A percentile compares a stretch with the other conserved stretches of the same genome.
Evolutionary conservation across 495 filamentous ascomycete species (phyloP).

Genomic region (Penicillium alfredii): DNA sequence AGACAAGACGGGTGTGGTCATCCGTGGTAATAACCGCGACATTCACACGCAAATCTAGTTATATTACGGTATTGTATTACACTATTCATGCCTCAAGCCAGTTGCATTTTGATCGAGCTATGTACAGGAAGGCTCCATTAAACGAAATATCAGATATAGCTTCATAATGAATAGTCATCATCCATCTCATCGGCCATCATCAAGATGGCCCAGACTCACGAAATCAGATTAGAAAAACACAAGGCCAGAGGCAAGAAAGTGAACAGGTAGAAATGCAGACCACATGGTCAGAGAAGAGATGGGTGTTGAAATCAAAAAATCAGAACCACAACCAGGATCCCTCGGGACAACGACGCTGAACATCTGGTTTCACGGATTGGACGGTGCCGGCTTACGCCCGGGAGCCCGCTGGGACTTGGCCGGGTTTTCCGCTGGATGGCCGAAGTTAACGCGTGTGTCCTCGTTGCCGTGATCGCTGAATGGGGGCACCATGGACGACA

Average conservation of each 20-base stretch:
- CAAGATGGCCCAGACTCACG: conserved; percentile 12
- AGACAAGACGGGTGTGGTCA: too few species aligned
- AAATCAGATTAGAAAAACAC: conserved; percentile 2
- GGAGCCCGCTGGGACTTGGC: conserved; percentile 22
- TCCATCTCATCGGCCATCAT: conserved; percentile 16
- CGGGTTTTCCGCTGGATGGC: conserved; percentile 32
- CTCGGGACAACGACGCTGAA: too few species aligned
- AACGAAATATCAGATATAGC: conserved; percentile 17
- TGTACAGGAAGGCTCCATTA: conserved; percentile 17
- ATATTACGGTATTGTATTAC: too few species aligned
- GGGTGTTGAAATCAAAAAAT: conserved; percentile 1
- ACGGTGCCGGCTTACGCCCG: conserved; percentile 15
- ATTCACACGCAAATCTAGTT: neutral
- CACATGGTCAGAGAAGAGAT: neutral
- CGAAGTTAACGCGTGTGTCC: conserved; percentile 45
- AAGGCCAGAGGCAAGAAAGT: neutral
- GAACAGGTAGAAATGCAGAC: neutral
- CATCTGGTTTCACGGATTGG: too few species aligned
- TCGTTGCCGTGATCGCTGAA: conserved; percentile 31
- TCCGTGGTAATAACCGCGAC: too few species aligned
- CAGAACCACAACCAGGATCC: too few species aligned
- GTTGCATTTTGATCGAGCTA: conserved; percentile 11
- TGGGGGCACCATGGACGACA: conserved; percentile 39
- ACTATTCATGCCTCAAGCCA: too few species aligned
- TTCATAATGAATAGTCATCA: conserved; percentile 21